These are phyloP conservation scores for Gigaspora rosea DNA, from an alignment of 192 early-diverging fungal genomes.

Conservation along the genomic window DNA sequence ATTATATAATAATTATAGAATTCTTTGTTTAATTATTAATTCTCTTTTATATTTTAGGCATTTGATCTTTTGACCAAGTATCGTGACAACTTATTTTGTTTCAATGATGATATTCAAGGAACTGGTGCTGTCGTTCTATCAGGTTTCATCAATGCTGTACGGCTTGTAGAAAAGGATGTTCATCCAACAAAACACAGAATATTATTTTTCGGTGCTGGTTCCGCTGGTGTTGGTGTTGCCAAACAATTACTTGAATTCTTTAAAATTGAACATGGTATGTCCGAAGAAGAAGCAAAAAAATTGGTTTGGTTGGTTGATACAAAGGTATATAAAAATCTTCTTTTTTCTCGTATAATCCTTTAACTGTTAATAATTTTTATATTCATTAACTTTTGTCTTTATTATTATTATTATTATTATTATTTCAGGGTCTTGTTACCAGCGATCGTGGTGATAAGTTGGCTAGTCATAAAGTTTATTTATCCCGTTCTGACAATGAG, in stretches of 20 bases:
- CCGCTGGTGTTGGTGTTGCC: slow-evolving; percentile 94
- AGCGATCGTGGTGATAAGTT: slow-evolving; percentile 83
- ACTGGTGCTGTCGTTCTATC: slow-evolving; percentile 93
- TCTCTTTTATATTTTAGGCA: slow-evolving; percentile 43
- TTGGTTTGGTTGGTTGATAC: slow-evolving; percentile 88
- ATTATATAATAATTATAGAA: neutral
- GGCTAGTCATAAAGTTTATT: slow-evolving; percentile 80
- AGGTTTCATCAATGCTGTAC: slow-evolving; percentile 88
- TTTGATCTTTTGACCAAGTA: slow-evolving; percentile 83
- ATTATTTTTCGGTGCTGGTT: slow-evolving; percentile 93
- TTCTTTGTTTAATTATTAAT: neutral
- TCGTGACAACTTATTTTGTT: slow-evolving; percentile 74
- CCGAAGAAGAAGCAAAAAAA: slow-evolving; percentile 69
- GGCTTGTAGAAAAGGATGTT: slow-evolving; percentile 57
- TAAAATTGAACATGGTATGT: slow-evolving; percentile 68
- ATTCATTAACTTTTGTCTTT: no score
- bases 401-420: neutral
- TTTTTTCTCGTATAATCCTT: neutral
- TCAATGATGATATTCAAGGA: slow-evolving; percentile 96
- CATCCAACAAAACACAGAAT: slow-evolving; percentile 77
- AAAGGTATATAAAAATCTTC: slow-evolving; percentile 46
- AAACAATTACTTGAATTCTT: slow-evolving; percentile 87
- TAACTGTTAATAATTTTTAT: neutral
- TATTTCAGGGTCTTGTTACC: slow-evolving; percentile 75
- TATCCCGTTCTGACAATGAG: slow-evolving; percentile 85